Base-by-base conservation (phyloP, 148 eudicot genomes). In the Persicaria tinctoria region DNA sequence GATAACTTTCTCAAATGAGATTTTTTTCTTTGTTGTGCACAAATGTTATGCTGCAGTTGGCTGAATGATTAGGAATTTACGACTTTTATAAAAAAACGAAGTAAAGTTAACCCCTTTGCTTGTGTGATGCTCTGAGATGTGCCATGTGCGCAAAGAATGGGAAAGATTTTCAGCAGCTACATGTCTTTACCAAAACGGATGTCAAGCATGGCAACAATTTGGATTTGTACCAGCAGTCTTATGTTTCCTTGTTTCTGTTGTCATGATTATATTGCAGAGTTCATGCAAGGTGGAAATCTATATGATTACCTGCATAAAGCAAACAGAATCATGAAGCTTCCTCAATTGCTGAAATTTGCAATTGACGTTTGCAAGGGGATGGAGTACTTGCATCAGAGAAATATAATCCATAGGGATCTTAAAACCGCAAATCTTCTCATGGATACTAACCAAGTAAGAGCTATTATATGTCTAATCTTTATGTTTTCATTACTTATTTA, bases 381-480 rank as follows among this genome's bases (percentile, higher is more conserved):
- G 98, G 93, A 89, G 75, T 93, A 93, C 86, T 87, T 93, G 88
- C 98, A 93, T 74, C 85, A 77, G 55, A 88, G 79, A 57, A 84
- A 85, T 81, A 89, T 93, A 45, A 88, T 93, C 54, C 98, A 93
- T 71, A 84, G 98, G 80, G 98, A 93, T 86, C 85, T 93, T 76
- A 93, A 93, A 83, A 87, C 98, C 3, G 98, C 97, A 78, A 93
- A 93, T 83, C 80, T 93, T 83, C 97, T 93, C 45, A 91, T 91
- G 97, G 94, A 89, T 81, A 76, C 78, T 72, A 69, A 51, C 75
- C 89, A 82, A 74, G 98, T 93, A 87, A 77, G 93, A 60, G 47
- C 32, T 55, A 55, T 51, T 74, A 8, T 38, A n/a, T 74, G 23
- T 54, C 32, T 13, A 13, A 14, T 41, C 47, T n/a, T 64, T 49